Percentiles rank a stretch among this genome's conserved stretches.
Evolutionary conservation across 1,284 basidiomycete species (phyloP).

Genomic region (Chiua sp.): DNA sequence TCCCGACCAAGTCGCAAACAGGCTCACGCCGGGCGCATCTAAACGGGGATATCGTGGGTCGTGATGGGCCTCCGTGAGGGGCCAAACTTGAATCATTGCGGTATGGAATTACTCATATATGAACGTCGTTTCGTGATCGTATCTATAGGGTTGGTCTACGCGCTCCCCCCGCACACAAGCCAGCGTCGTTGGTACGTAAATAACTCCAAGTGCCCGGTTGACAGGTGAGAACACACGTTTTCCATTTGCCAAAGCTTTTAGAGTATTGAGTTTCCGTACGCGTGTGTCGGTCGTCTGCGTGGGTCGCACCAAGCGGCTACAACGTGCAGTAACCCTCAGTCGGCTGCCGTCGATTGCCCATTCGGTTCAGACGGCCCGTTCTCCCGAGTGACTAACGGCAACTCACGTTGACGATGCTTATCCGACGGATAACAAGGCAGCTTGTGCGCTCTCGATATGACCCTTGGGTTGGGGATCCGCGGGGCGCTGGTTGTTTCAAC

Average conservation of each 20-base stretch:
- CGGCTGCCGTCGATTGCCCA: neutral
- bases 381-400: slow-evolving; percentile 2
- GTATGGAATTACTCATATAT: slow-evolving; percentile 30
- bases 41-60: slow-evolving; percentile 28
- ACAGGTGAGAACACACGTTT: slow-evolving; percentile 32
- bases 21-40: neutral
- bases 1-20: neutral
- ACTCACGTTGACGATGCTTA: neutral
- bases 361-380: slow-evolving; percentile 18
- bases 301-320: slow-evolving; percentile 1
- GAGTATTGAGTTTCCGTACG: slow-evolving; percentile 21
- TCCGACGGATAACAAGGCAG: no score
- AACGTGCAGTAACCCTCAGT: slow-evolving; percentile 10
- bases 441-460: neutral
- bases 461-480: slow-evolving; percentile 27
- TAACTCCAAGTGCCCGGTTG: slow-evolving; percentile 24
- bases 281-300: neutral
- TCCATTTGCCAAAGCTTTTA: slow-evolving; percentile 13
- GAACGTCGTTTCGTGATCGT: slow-evolving; percentile 25
- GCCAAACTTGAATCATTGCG: no score
- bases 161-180: slow-evolving; percentile 25
- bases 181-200: slow-evolving; percentile 34
- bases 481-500: slow-evolving; percentile 22
- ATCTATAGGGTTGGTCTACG: slow-evolving; percentile 22
- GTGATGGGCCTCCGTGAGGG: slow-evolving; percentile 37